Evolutionary conservation across 2,329 filamentous ascomycete species (phyloP), one percentile per base, ranked within the genome.

Genomic region (Hypoxylon sp.): DNA sequence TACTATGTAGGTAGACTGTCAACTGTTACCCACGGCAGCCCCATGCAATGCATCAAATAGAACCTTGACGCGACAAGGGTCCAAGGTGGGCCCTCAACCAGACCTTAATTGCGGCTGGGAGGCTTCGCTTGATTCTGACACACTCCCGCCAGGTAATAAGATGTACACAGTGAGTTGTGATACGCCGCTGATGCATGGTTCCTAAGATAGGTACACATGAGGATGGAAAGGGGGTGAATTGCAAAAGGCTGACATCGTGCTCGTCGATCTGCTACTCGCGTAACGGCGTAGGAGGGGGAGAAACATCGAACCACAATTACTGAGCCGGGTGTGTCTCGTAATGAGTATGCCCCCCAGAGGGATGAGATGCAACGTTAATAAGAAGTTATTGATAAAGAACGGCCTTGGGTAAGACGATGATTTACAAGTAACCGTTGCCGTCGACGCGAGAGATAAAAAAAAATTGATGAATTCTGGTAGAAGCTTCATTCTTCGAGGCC

Each of bases 1-100:
- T 51, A 47, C 44, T 13, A 32, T 20, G 44, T 32, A 20, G 37
- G 46, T 17, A 51, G 22, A n/a, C n/a, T n/a, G n/a, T n/a, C n/a
- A n/a, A n/a, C n/a, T 43, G 24, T 55, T 55, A 26, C 50, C 52
- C 56, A 59, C 51, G 32, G 41, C 11, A 53, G 24, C 6, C 17
- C 57, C 62, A 51, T 68, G 65, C 54, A 50, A 58, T 68, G 62
- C 48, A 63, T 59, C 56, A 68, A 55, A 63, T 17, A 48, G 15
- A 46, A 59, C 46, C 63, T 50, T 62, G 54, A 15, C 19, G 32
- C 56, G 47, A 37, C 65, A 54, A 65, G 58, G 58, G 61, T 63
- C 32, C 46, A 11, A 48, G 55, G 30, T 57, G 61, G 56, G 59
- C 39, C 46, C 68, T n/a, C 13, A 13, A 34, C 30, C 13, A 11